Percentiles rank a stretch among this genome's conserved stretches.
These are phyloP conservation scores for Hypsizygus marmoreus DNA, from an alignment of 768 basidiomycete species.

Conservation along the genomic window DNA sequence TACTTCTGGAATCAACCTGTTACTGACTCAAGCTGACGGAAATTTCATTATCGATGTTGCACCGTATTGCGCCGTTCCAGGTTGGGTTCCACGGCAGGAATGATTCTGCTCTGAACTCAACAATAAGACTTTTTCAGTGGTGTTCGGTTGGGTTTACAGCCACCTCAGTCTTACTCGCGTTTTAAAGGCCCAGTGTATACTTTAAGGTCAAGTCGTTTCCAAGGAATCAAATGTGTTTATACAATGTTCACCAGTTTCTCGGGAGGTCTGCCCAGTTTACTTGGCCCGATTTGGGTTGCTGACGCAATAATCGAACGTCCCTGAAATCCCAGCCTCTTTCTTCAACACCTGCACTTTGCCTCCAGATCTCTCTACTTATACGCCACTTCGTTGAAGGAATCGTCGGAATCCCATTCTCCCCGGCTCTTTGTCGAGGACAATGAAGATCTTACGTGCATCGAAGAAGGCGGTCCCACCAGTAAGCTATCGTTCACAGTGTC, in stretches of 20 bases:
- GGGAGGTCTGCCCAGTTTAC: too few species aligned
- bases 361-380: constrained; percentile 11
- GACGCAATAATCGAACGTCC: constrained; percentile 21
- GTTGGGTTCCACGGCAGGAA: too few species aligned
- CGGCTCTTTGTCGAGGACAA: constrained; percentile 57
- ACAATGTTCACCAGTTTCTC: too few species aligned
- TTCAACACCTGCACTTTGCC: constrained; percentile 13
- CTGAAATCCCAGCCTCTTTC: constrained; percentile 20
- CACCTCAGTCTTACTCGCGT: too few species aligned
- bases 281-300: constrained; percentile 24
- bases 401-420: constrained; percentile 24
- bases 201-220: not conserved
- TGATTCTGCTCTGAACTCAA: too few species aligned
- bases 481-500: constrained; percentile 31
- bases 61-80: too few species aligned
- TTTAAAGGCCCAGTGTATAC: too few species aligned
- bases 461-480: constrained; percentile 83
- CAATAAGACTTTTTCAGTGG: too few species aligned
- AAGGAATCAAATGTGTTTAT: not conserved
- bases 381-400: constrained; percentile 8
- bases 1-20: too few species aligned
- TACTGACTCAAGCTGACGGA: too few species aligned
- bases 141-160: too few species aligned
- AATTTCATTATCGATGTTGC: too few species aligned
- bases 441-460: constrained; percentile 88